Conservation (phyloP, 73 alveolate species). For the Durusdinium trenchii region DNA sequence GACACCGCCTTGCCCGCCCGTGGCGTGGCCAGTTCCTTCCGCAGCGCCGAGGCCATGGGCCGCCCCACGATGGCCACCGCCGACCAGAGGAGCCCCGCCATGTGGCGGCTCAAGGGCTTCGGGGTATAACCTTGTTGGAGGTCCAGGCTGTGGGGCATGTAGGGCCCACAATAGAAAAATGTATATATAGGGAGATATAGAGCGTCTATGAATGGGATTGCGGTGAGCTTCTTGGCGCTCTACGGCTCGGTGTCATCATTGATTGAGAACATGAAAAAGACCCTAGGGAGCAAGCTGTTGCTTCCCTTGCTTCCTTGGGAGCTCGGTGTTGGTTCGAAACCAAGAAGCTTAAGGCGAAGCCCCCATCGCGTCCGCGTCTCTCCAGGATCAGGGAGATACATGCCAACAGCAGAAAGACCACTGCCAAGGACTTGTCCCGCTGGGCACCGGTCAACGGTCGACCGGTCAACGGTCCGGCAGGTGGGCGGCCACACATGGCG, state of each 20-base stretch:
- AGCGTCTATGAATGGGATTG: too few relatives aligned
- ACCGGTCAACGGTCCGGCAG: background rate
- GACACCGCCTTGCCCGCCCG: slow-evolving; percentile 81
- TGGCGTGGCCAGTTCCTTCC: slow-evolving; percentile 75
- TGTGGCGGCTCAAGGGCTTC: slow-evolving; percentile 12
- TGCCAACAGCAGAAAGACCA: slow-evolving; percentile 25
- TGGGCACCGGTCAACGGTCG: background rate
- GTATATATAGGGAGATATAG: too few relatives aligned
- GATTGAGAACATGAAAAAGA: too few relatives aligned
- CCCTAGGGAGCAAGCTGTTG: too few relatives aligned
- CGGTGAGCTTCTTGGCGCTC: too few relatives aligned
- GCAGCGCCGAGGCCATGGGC: slow-evolving; percentile 86
- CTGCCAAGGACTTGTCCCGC: slow-evolving; percentile 49
- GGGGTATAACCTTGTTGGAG: too few relatives aligned
- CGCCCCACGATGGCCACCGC: slow-evolving; percentile 94
- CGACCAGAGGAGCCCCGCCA: slow-evolving; percentile 70
- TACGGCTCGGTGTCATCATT: too few relatives aligned
- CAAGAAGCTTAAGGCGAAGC: too few relatives aligned
- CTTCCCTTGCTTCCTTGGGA: too few relatives aligned
- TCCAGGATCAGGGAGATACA: slow-evolving; percentile 23
- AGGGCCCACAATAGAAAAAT: too few relatives aligned
- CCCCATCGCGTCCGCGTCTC: slow-evolving; percentile 50
- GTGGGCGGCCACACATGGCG: background rate
- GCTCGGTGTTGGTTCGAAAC: too few relatives aligned
- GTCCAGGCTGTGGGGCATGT: too few relatives aligned